These are phyloP conservation scores for Dicorynia guianensis DNA, from an alignment of 306 rosid genomes.

Conservation along the genomic window DNA sequence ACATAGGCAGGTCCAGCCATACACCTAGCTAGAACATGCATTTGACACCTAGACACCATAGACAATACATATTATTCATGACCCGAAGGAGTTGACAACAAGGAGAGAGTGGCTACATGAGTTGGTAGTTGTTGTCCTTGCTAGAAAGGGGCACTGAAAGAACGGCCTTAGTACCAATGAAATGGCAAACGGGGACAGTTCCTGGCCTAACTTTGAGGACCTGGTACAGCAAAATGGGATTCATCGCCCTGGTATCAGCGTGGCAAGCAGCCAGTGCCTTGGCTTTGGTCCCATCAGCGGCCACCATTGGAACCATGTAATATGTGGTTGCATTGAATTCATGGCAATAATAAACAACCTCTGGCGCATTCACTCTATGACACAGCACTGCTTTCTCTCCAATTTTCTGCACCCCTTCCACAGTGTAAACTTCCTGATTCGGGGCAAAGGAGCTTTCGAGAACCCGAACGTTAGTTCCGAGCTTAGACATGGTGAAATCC, in stretches of 20 bases:
- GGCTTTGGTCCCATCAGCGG: constrained; percentile 50
- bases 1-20: too few relatives aligned
- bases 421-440: not conserved
- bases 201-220: constrained; percentile 65
- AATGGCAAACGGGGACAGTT: constrained; percentile 61
- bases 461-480: constrained; percentile 29
- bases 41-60: too few relatives aligned
- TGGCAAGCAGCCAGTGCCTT: constrained; percentile 60
- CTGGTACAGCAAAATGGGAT: constrained; percentile 58
- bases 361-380: constrained; percentile 51
- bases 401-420: constrained; percentile 3
- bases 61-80: too few relatives aligned
- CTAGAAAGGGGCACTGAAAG: not conserved
- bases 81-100: too few relatives aligned
- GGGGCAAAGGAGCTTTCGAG: constrained; percentile 47
- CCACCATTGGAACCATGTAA: constrained; percentile 45
- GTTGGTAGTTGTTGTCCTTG: too few relatives aligned
- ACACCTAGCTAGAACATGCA: too few relatives aligned
- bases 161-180: constrained; percentile 43
- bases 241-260: constrained; percentile 54
- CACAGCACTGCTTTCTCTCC: constrained; percentile 48
- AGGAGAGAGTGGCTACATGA: too few relatives aligned
- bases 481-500: constrained; percentile 28
- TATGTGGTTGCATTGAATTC: constrained; percentile 34
- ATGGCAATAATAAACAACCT: constrained; percentile 66